These are phyloP conservation scores for Coffea humblotiana DNA, from an alignment of 305 asterid species.

Conservation along the genomic window DNA sequence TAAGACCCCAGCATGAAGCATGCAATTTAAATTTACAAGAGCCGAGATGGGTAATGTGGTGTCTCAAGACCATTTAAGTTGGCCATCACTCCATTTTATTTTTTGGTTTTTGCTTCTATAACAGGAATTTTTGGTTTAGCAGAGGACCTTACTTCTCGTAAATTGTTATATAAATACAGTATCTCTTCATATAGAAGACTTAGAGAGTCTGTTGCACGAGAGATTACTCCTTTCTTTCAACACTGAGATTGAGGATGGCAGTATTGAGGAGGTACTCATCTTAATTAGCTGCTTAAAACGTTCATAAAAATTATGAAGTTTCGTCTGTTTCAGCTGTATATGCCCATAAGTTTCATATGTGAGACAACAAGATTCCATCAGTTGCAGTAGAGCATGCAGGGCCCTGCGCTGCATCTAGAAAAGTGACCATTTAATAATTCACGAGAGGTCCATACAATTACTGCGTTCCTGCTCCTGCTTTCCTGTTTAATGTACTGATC, in stretches of 20 bases:
- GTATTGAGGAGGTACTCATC: constrained; percentile 43
- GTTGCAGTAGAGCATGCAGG: not conserved
- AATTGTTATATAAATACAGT: constrained; percentile 8
- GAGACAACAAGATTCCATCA: too few species aligned
- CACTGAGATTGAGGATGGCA: constrained; percentile 58
- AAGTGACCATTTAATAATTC: not conserved
- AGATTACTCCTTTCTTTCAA: constrained; percentile 47
- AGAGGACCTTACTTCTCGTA: not conserved
- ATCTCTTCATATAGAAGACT: constrained; percentile 27
- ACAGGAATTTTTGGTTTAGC: too few species aligned
- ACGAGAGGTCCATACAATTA: too few species aligned
- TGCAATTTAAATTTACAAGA: too few species aligned
- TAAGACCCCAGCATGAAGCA: too few species aligned
- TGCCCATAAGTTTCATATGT: not conserved
- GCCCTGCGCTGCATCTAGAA: not conserved
- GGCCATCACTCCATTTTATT: too few species aligned
- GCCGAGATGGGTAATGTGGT: too few species aligned
- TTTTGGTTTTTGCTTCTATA: too few species aligned
- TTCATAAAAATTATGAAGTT: not conserved
- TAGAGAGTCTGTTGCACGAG: constrained; percentile 46
- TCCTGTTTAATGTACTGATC: not conserved
- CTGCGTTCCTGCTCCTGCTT: too few species aligned
- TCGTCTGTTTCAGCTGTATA: too few species aligned
- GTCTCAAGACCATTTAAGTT: too few species aligned
- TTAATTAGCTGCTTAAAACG: not conserved